phyloP scores from a whole-genome alignment of 495 filamentous ascomycete genomes.

The Patellaria atrata region DNA sequence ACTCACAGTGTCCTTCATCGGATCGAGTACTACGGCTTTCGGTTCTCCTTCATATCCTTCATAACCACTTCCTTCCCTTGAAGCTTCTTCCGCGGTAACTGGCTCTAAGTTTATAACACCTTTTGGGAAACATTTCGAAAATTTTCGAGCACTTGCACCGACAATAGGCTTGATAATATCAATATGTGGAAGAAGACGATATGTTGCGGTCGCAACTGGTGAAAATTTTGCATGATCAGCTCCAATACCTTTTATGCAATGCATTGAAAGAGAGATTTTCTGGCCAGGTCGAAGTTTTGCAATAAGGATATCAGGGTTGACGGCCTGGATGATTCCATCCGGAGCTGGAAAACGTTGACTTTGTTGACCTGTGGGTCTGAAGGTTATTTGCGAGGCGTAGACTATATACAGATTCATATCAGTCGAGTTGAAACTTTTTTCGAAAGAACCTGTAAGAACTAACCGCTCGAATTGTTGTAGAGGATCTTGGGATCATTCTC shows the following conservation, averaged over 20 bases:
- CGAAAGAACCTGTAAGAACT: not conserved
- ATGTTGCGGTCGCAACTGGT: constrained; percentile 85
- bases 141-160: constrained; percentile 75
- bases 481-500: constrained; percentile 70
- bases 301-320: constrained; percentile 85
- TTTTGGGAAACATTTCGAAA: constrained; percentile 73
- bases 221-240: constrained; percentile 96
- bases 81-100: constrained; percentile 53
- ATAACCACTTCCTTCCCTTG: constrained; percentile 45
- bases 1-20: constrained; percentile 82
- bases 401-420: constrained; percentile 29
- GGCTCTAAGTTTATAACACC: constrained; percentile 74
- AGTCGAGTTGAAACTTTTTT: not conserved
- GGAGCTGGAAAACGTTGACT: constrained; percentile 47
- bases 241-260: constrained; percentile 86
- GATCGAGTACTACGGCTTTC: constrained; percentile 73
- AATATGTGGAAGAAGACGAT: constrained; percentile 80
- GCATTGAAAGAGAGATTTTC: constrained; percentile 65
- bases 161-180: constrained; percentile 67
- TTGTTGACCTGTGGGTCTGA: constrained; percentile 62
- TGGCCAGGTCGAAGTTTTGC: constrained; percentile 91
- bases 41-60: constrained; percentile 57
- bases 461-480: constrained; percentile 59
- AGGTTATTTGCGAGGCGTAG: constrained; percentile 71
- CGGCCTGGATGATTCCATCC: constrained; percentile 46